These are phyloP conservation scores for Cercospora sesami DNA, from an alignment of 2,329 filamentous ascomycete species.

Conservation along the genomic window DNA sequence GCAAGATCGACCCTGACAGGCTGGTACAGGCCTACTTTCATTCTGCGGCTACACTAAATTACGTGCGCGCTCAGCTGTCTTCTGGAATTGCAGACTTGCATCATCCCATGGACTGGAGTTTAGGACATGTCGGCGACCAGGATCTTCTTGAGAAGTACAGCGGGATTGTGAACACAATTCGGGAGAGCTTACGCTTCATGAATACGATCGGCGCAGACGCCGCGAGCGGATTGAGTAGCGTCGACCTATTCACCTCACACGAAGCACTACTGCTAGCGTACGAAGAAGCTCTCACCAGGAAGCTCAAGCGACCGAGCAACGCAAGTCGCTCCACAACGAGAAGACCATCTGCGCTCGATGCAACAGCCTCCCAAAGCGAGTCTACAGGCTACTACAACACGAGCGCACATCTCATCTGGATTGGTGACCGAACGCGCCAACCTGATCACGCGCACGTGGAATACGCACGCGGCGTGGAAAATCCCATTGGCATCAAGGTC, in stretches of 20 bases:
- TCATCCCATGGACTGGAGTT: slow-evolving; percentile 88
- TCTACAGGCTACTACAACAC: slow-evolving; percentile 82
- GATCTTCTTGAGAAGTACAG: slow-evolving; percentile 83
- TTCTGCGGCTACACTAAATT: slow-evolving; percentile 92
- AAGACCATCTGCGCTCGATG: slow-evolving; percentile 1
- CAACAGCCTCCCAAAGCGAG: not conserved
- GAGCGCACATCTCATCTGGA: slow-evolving; percentile 96
- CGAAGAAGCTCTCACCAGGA: slow-evolving; percentile 80
- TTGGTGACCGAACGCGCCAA: slow-evolving; percentile 92
- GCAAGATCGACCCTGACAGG: slow-evolving; percentile 77
- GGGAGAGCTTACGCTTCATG: slow-evolving; percentile 84
- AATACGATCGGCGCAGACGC: slow-evolving; percentile 87
- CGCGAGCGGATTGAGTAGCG: slow-evolving; percentile 79
- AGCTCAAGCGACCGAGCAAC: slow-evolving; percentile 64
- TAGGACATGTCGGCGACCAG: slow-evolving; percentile 86
- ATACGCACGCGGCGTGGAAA: slow-evolving; percentile 94
- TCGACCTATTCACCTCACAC: slow-evolving; percentile 93
- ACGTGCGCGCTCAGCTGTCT: slow-evolving; percentile 76
- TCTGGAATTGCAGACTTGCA: slow-evolving; percentile 93
- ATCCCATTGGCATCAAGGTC: slow-evolving; percentile 95
- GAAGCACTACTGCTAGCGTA: slow-evolving; percentile 94
- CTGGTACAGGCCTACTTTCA: slow-evolving; percentile 89
- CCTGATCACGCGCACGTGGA: slow-evolving; percentile 92
- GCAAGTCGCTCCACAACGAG: slow-evolving; percentile 34
- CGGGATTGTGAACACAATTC: slow-evolving; percentile 79